Evolutionary conservation across 1,139 yeast species (phyloP).

Genomic region (Pneumocystis sp.): DNA sequence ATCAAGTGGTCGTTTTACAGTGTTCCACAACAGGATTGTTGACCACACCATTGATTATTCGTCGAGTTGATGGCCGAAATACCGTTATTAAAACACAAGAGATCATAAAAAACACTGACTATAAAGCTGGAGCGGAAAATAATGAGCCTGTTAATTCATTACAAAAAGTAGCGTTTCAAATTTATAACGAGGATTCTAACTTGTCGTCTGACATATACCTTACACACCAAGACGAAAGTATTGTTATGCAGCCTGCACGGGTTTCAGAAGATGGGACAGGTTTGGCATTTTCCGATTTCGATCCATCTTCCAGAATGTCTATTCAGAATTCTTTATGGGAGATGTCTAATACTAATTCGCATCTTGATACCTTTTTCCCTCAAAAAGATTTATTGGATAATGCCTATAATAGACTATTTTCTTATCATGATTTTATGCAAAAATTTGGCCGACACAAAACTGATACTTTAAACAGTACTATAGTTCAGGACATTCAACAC

Average conservation of each 20-base stretch:
- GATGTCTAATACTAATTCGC: not conserved
- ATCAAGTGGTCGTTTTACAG: not conserved
- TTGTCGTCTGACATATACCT: not conserved
- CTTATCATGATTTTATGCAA: not conserved
- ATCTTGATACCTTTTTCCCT: not conserved
- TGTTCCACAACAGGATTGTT: not conserved
- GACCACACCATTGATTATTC: not conserved
- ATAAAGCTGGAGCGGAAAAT: not conserved
- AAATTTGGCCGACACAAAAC: not conserved
- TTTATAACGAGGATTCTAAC: not conserved
- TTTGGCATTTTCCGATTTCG: not conserved
- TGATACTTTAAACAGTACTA: not conserved
- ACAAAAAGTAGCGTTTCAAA: not conserved
- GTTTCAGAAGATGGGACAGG: not conserved
- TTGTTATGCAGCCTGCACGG: not conserved
- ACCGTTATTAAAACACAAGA: not conserved
- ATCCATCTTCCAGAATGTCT: not conserved
- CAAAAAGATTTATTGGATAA: not conserved
- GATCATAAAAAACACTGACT: not conserved
- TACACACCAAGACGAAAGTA: not conserved
- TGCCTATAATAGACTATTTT: not conserved
- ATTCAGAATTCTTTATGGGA: not conserved
- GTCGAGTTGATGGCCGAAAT: not conserved
- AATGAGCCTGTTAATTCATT: constrained; percentile 1
- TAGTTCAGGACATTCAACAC: not conserved